Evolutionary conservation across 139 green algal genomes (phyloP), one percentile per base, ranked within the genome.

Genomic region (Chlamydomonas eustigma): DNA sequence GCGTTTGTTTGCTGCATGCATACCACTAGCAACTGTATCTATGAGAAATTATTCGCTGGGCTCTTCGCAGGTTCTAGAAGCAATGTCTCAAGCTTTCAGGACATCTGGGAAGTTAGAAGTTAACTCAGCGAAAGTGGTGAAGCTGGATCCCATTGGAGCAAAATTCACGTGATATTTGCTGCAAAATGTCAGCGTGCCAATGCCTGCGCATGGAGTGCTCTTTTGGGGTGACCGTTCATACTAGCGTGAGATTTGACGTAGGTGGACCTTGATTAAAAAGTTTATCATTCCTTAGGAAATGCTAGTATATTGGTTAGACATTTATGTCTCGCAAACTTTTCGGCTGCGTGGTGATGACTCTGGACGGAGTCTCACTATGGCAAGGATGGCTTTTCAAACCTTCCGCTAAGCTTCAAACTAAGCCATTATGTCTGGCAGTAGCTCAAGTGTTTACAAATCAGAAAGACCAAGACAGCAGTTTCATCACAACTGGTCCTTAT

Each of bases 31-130:
- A n/a, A n/a, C n/a, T n/a, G n/a, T n/a, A n/a, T n/a, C n/a, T n/a
- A n/a, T n/a, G n/a, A n/a, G n/a, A n/a, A n/a, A n/a, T n/a, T n/a
- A n/a, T n/a, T n/a, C n/a, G n/a, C n/a, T n/a, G n/a, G n/a, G n/a
- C n/a, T n/a, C n/a, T 12, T 30, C 33, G 3, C 52, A 76, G 25
- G 39, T 73, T 25, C 12, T 68, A 36, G 50, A 80, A 36, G 76
- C 76, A 12, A 81, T 81, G 68, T 73, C 33, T 39, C 39, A 69
- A 32, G 76, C 76, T 0, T 81, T 81, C 76, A 76, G 73, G 76
- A 34, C 34, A 24, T 30, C 35, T 1, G 76, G 76, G 24, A 73
- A 76, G 4, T 51, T 81, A 58, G 76, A 76, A 2, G 69, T 81
- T 3, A 81, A 81, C 50, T 77, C 76, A 4, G 36, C 76, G 3